Evolutionary conservation across 305 asterid species (phyloP), one percentile per base, ranked within the genome.

Genomic region (Coffea humblotiana): DNA sequence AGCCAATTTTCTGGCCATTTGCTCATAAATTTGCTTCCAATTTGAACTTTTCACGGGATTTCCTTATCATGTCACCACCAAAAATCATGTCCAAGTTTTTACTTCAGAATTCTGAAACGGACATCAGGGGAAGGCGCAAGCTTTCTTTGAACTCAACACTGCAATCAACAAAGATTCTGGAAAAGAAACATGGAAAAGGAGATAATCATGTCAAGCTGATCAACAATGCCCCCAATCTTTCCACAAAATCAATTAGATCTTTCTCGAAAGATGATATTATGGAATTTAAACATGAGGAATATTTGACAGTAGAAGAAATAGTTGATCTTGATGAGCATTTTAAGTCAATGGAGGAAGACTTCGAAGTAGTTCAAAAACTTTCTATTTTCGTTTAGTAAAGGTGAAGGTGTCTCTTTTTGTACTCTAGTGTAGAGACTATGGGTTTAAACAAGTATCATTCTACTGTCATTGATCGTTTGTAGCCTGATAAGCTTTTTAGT

Each of bases 1-100:
- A 77, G 68, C 85, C 79, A 52, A 19, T 78, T 66, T 72, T 78
- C 40, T 82, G 85, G 85, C 85, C 85, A 4, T 66, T 58, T 27
- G 76, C n/a, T 37, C 61, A 27, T 12, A 78, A 64, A 43, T 73
- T 52, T 2, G 76, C 25, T 15, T 82, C 71, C 76, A 9, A 29
- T 32, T 52, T 76, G 0, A 76, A 82, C 3, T 64, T 51, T 66
- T 69, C 61, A n/a, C 16, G 70, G 79, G 65, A 82, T 72, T 78
- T 54, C 32, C 29, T 78, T 0, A 40, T 56, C 25, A 72, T 72
- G 79, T 82, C 85, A 3, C 85, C 85, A 0, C 76, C 60, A 0
- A 77, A 72, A 16, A 68, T 74, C 9, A 67, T 4, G 21, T 0
- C 1, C 56, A 75, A 71, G 64, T 5, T 76, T 11, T 67, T 11